Base-by-base conservation (phyloP, 768 basidiomycete species). In the Myochromella boudieri region DNA sequence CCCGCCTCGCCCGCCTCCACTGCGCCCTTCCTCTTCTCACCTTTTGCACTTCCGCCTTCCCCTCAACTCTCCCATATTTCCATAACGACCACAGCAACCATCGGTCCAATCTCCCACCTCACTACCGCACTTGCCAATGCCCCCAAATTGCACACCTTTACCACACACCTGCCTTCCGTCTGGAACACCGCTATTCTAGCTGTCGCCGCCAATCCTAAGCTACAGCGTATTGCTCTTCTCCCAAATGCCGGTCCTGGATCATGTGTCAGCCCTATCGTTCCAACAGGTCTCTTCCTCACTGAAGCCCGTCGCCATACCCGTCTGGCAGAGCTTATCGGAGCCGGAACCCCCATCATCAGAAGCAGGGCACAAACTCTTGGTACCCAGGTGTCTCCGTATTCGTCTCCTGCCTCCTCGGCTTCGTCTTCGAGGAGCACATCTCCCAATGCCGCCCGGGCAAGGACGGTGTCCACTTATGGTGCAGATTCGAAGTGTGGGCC, bases 141-240 rank as follows among this genome's bases (percentile, higher is more conserved):
- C 0, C 69, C 64, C 1, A 54, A 64, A 9, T 66, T 86, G 4
- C 76, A 70, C 52, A 71, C 67, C 2, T 69, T 85, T 42, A 65
- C 70, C 46, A 78, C 83, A 0, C 70, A 75, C 36, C 65, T 83
- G 5, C 84, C 84, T 1, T 70, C 75, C 3, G 65, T 82, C 0
- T 85, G 83, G 84, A 81, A 78, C 61, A 66, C 71, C 34, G 55
- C 76, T 11, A 70, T 84, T 46, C 71, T 80, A 47, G 54, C 71
- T 33, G 67, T 84, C 29, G 68, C 77, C 31, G 43, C 57, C 6
- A 84, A 84, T 61, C 71, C 75, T 0, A 45, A 63, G 1, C 68
- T 84, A 40, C 67, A 77, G 52, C 68, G 72, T 34, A 72, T 84
- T 55, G 61, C 72, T 2, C 56, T 72, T 2, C 54, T 59, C 3